phyloP scores from a whole-genome alignment of 257 asterid genomes.

The Solanum okadae region DNA sequence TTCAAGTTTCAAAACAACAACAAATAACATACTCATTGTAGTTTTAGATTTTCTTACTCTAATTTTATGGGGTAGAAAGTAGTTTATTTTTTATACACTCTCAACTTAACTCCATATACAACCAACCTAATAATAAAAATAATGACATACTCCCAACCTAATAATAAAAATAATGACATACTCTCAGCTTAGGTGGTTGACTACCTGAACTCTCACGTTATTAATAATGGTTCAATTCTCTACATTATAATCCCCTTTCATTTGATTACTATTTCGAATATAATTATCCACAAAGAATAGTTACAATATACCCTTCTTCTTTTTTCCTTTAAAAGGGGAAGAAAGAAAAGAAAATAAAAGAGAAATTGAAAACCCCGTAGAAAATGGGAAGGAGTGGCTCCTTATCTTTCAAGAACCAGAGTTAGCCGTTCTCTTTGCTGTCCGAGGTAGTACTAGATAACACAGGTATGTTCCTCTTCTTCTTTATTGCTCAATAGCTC shows the following conservation, averaged over 20 bases:
- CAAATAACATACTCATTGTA: neutral
- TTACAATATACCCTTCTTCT: neutral
- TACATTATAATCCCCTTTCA: too few species aligned
- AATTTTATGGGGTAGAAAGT: neutral
- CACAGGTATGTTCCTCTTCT: neutral
- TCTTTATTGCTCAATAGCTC: neutral
- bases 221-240: too few species aligned
- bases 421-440: neutral
- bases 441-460: neutral
- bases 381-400: neutral
- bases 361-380: neutral
- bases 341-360: neutral
- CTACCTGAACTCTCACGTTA: too few species aligned
- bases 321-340: neutral
- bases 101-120: neutral
- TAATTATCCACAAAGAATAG: neutral
- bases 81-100: neutral
- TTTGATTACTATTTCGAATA: neutral
- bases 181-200: neutral
- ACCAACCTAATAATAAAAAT: neutral
- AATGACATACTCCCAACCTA: neutral
- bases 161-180: neutral
- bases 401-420: neutral
- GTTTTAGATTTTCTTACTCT: neutral
- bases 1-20: neutral